Evolutionary conservation across 345 rosid species (phyloP), one percentile per base, ranked within the genome.

Genomic region (Hibiscus mutabilis): DNA sequence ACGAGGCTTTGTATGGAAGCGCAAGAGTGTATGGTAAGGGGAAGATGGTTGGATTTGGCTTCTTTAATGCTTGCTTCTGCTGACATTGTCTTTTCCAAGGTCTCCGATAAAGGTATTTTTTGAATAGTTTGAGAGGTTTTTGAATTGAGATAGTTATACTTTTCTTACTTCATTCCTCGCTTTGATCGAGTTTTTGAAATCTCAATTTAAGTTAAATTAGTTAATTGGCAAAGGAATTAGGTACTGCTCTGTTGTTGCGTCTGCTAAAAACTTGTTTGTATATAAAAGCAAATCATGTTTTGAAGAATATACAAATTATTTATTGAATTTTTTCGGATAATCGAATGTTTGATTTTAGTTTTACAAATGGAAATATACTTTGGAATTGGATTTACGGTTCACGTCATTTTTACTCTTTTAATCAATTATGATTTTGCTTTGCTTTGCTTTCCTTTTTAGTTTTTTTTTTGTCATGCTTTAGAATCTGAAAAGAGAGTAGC

Each of bases 21-120:
- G 4, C 88, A 87, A 74, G 93, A 87, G 55, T 85, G 80, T 13
- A 87, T 96, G 70, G 84, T 84, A 24, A 72, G 22, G 31, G 81
- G 79, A 3, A 87, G 92, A 76, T 88, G 94, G 98, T 71, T 88
- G 65, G 99, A 96, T 71, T 84, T 96, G 80, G 86, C 87, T 42
- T 82, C 90, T 0, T 80, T 96, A 65, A 92, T 96, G 90, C 92
- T 92, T 14, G 82, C 98, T 40, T 92, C 98, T 0, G 98, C 97
- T 33, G 96, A 92, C 64, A 68, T 96, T 84, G 80, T 92, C 21
- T 89, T 89, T 58, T 77, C 98, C 11, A 92, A 89, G 87, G 91
- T 92, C 51, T 85, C 98, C 12, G 99, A 92, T 73, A 96, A 92
- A 88, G 99, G 99, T 92, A 75, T 59, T 4, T 4, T 42, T 46